Percentiles rank a stretch among this genome's conserved stretches.
phyloP scores from a whole-genome alignment of 2,329 filamentous ascomycete species.

The Ustilaginoidea virens region DNA sequence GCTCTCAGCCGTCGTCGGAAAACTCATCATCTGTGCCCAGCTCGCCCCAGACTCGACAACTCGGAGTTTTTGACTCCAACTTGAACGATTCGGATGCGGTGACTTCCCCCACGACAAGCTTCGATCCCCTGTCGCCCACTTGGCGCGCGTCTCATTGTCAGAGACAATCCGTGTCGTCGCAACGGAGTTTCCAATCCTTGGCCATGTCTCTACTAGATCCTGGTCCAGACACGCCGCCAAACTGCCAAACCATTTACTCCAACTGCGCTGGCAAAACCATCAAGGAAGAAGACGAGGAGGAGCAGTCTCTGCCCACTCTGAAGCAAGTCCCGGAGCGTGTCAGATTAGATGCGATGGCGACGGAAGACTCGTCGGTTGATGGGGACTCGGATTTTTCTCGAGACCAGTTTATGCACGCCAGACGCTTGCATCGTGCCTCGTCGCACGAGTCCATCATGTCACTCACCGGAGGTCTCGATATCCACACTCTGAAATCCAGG shows the following conservation, averaged over 20 bases:
- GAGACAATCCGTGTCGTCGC: constrained; percentile 38
- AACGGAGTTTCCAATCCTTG: constrained; percentile 29
- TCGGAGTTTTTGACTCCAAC: constrained; percentile 64
- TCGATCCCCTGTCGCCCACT: constrained; percentile 49
- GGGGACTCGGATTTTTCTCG: constrained; percentile 15
- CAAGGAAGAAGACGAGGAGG: constrained; percentile 23
- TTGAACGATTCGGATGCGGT: constrained; percentile 46
- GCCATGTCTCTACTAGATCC: constrained; percentile 18
- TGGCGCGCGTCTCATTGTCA: constrained; percentile 38
- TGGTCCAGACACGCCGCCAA: constrained; percentile 10
- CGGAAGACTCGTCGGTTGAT: constrained; percentile 17
- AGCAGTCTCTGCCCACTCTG: constrained; percentile 7
- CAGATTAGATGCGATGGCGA: constrained; percentile 13
- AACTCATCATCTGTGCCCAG: constrained; percentile 63
- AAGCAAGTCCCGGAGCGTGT: constrained; percentile 10
- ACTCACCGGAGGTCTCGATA: constrained; percentile 74
- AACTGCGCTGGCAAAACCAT: constrained; percentile 16
- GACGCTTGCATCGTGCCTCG: constrained; percentile 43
- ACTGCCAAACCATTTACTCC: constrained; percentile 8
- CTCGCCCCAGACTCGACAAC: constrained; percentile 63
- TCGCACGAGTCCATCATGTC: constrained; percentile 89
- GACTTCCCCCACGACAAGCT: constrained; percentile 66
- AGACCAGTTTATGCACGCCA: constrained; percentile 22
- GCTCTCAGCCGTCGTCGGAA: constrained; percentile 40
- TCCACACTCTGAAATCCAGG: constrained; percentile 63